These are phyloP conservation scores for Lizonia empirigonia DNA, from an alignment of 2,329 filamentous ascomycete species.

Conservation along the genomic window DNA sequence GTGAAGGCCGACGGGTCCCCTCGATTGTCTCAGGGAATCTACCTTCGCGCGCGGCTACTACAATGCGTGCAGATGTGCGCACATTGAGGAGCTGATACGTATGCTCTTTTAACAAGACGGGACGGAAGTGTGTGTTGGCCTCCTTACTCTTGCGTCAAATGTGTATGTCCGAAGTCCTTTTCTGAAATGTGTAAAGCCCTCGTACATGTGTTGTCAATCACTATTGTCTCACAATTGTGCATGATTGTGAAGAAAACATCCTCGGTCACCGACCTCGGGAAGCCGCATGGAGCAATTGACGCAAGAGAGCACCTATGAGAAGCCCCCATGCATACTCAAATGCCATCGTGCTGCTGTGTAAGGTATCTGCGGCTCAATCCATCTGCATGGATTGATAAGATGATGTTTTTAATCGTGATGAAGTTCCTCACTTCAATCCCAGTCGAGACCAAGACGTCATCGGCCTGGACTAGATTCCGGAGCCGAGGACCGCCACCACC, in stretches of 20 bases:
- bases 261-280: background rate
- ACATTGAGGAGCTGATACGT: background rate
- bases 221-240: background rate
- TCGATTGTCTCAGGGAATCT: background rate
- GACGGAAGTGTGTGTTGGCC: background rate
- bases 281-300: background rate
- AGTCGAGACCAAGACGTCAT: slow-evolving; percentile 4
- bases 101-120: background rate
- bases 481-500: too few relatives aligned
- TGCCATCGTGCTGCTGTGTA: background rate
- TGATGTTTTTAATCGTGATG: slow-evolving; percentile 12
- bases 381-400: background rate
- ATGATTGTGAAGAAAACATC: background rate
- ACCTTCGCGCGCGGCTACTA: slow-evolving; percentile 2
- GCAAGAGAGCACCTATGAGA: background rate
- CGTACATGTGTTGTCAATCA: background rate
- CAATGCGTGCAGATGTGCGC: background rate
- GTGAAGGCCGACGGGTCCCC: background rate
- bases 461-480: too few relatives aligned
- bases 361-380: background rate
- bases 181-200: background rate
- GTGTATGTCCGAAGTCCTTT: background rate
- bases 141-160: background rate
- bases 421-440: background rate
- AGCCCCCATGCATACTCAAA: background rate